Base-by-base conservation (phyloP, 78 protist species). In the Diacronema lutheri region DNA sequence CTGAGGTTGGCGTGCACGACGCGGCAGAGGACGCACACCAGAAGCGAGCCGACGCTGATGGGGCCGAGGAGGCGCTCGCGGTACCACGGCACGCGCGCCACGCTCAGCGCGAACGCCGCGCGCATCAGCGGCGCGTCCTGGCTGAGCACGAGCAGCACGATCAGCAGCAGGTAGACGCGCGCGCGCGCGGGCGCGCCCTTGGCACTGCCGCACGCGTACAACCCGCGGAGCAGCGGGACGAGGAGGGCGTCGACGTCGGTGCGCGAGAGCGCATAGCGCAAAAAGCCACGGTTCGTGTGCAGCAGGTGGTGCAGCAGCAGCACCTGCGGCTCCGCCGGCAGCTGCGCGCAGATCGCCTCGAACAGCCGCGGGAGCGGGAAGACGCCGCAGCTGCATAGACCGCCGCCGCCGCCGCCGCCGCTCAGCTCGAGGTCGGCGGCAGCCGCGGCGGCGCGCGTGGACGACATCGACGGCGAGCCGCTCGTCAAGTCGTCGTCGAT, bases 231-330 rank as follows among this genome's bases (percentile, higher is more conserved):
- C 65, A 74, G 38, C 26, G 81, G 81, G 38, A 55, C 1, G 21
- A 74, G 60, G 23, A 74, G 81, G 29, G 44, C 5, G 29, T 74
- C 81, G 31, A 65, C 37, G 65, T 74, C 81, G 16, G 93, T 71
- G 83, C 92, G 86, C 40, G 92, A 71, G 62, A 90, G 93, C 56
- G 79, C 86, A 40, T 90, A 90, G 62, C 71, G 86, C 58, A 83
- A 87, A n/a, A 90, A 86, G 46, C 44, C 56, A 25, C 40, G 37
- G 69, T 91, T 91, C 62, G 87, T 91, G 55, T 90, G 92, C 64
- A 91, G 90, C 57, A 91, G 57, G 61, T 84, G 89, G 84, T 91
- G 89, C 29, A 91, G 83, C 82, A 91, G 73, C 31, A 91, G 41
- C 35, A 31, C 11, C 61, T 44, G 0, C 37, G 31, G 23, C 44